Conservation (phyloP, 495 filamentous ascomycete genomes). For the Lasiosphaeris hirsuta region DNA sequence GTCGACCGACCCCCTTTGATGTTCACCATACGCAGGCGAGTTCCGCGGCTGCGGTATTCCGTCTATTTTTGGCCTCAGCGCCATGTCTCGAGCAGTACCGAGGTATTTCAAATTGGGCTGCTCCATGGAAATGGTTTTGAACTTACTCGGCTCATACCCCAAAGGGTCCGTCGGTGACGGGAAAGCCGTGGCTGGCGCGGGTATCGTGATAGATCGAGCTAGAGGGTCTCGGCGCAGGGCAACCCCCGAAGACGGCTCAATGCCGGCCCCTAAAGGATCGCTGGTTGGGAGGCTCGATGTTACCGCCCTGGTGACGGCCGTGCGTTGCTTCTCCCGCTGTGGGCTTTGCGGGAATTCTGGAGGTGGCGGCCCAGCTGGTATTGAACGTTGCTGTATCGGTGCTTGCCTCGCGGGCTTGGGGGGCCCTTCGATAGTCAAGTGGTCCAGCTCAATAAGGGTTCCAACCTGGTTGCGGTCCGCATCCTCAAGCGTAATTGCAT, state of each 20-base stretch:
- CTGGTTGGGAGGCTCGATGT: conserved; percentile 12
- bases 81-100: neutral
- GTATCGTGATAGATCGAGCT: neutral
- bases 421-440: conserved; percentile 24
- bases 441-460: conserved; percentile 50
- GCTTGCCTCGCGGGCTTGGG: neutral
- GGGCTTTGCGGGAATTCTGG: neutral
- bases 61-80: neutral
- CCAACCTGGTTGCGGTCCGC: conserved; percentile 26
- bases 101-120: neutral
- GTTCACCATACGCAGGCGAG: too few relatives aligned
- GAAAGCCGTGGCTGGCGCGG: neutral
- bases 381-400: neutral
- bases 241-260: neutral
- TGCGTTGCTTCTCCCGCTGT: conserved; percentile 10
- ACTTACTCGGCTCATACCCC: neutral
- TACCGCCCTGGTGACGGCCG: conserved; percentile 19
- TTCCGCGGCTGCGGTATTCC: neutral
- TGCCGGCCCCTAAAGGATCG: conserved; percentile 2
- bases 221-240: neutral
- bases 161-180: neutral
- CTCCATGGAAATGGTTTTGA: neutral
- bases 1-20: too few relatives aligned
- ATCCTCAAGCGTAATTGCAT: conserved; percentile 40
- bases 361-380: too few relatives aligned